phyloP scores from a whole-genome alignment of 192 early-diverging fungal species.

The Coemansia sp. region DNA sequence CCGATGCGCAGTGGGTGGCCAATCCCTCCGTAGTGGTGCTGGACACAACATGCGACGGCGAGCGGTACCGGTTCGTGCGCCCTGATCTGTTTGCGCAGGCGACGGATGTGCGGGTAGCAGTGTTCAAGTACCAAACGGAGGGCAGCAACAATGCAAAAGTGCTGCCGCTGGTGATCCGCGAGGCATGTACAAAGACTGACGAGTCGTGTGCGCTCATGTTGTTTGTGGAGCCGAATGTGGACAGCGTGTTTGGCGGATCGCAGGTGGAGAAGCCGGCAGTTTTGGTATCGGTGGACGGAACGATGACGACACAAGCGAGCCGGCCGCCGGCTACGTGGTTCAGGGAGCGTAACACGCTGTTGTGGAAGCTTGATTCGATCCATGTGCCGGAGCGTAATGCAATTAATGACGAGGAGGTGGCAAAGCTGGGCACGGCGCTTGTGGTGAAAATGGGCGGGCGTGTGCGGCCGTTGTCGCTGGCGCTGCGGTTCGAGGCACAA shows the following conservation, averaged over 20 bases:
- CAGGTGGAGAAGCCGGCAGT: conserved; percentile 22
- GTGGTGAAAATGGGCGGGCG: conserved; percentile 27
- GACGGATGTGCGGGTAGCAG: conserved; percentile 19
- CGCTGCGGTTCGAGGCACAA: conserved; percentile 31
- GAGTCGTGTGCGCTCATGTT: conserved; percentile 23
- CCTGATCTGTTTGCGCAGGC: conserved; percentile 47
- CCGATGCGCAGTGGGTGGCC: conserved; percentile 34
- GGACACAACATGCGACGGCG: conserved; percentile 33
- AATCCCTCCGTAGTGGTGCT: conserved; percentile 41
- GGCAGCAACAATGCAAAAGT: conserved; percentile 4
- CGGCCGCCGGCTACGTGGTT: conserved; percentile 48
- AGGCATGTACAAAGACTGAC: background rate
- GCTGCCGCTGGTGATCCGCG: conserved; percentile 19
- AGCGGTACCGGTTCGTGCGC: conserved; percentile 54
- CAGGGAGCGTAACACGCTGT: conserved; percentile 35
- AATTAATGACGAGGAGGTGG: conserved; percentile 3
- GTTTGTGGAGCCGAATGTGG: conserved; percentile 33
- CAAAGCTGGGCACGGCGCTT: conserved; percentile 13
- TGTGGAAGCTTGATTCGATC: conserved; percentile 44
- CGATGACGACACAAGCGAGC: conserved; percentile 31
- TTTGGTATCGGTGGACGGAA: conserved; percentile 33
- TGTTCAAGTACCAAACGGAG: conserved; percentile 43
- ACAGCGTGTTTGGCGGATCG: conserved; percentile 24
- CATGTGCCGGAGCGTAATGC: conserved; percentile 8
- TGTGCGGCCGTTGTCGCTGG: conserved; percentile 15